These are phyloP conservation scores for Fusarium sarcochroum DNA, from an alignment of 2,329 filamentous ascomycete genomes.

Conservation along the genomic window DNA sequence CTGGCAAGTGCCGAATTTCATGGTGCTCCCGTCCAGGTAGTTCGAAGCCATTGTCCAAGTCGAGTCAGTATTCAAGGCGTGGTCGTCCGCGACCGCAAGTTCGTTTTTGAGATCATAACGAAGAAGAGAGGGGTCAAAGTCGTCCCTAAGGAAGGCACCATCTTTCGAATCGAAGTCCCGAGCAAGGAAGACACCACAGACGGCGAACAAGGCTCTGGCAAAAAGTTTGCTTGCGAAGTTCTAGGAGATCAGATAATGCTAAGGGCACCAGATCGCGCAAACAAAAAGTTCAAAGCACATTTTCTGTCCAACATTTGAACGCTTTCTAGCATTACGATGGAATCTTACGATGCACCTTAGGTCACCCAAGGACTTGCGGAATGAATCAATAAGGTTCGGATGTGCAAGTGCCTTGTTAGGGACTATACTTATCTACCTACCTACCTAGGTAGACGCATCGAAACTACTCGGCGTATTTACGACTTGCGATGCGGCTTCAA, in stretches of 20 bases:
- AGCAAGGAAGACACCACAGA: slow-evolving; percentile 23
- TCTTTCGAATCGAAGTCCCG: slow-evolving; percentile 84
- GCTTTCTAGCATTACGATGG: not conserved
- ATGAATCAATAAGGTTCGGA: not conserved
- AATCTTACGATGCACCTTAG: not conserved
- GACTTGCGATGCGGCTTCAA: not conserved
- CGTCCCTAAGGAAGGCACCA: slow-evolving; percentile 90
- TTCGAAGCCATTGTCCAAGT: slow-evolving; percentile 83
- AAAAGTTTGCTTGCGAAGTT: slow-evolving; percentile 81
- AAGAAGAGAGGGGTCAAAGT: slow-evolving; percentile 77
- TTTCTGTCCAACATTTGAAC: slow-evolving; percentile 80
- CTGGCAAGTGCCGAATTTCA: slow-evolving; percentile 91
- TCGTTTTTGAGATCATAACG: slow-evolving; percentile 88
- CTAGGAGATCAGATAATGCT: slow-evolving; percentile 90
- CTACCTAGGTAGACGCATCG: not conserved
- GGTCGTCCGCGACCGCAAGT: slow-evolving; percentile 89
- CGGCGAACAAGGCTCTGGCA: slow-evolving; percentile 37
- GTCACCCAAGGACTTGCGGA: not conserved
- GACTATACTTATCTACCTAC: not conserved
- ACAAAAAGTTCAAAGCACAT: slow-evolving; percentile 91
- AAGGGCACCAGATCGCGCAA: slow-evolving; percentile 86
- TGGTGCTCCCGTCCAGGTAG: slow-evolving; percentile 86
- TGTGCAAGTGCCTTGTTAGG: not conserved
- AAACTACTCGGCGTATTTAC: not conserved
- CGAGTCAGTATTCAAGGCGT: slow-evolving; percentile 89